phyloP scores from a whole-genome alignment of 306 rosid species.

The Cicer cuneatum region DNA sequence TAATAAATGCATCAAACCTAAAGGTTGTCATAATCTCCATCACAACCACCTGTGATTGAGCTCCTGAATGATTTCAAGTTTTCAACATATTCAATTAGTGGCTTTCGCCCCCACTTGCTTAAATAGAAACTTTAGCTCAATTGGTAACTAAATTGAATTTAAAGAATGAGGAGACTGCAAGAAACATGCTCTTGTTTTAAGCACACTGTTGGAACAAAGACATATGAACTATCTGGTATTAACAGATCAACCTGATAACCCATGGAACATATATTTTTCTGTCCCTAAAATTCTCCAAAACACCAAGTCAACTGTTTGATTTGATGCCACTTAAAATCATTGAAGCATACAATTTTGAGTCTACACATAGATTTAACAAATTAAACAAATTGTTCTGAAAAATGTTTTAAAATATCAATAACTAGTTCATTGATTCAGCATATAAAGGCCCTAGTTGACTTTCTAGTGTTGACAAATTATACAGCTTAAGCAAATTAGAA shows the following conservation, averaged over 20 bases:
- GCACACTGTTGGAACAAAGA: neutral
- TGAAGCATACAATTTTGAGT: neutral
- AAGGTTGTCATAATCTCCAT: slow-evolving; percentile 30
- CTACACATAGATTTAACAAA: neutral
- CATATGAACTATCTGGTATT: neutral
- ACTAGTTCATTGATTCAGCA: neutral
- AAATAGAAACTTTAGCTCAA: slow-evolving; percentile 12
- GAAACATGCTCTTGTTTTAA: slow-evolving; percentile 11
- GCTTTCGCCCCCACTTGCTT: slow-evolving; percentile 16
- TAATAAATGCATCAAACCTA: slow-evolving; percentile 46
- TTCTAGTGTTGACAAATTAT: neutral
- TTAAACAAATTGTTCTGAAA: neutral
- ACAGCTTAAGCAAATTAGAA: neutral
- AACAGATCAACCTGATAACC: neutral
- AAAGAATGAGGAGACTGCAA: slow-evolving; percentile 21
- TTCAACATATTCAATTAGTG: slow-evolving; percentile 21
- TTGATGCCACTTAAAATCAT: neutral
- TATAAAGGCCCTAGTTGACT: neutral
- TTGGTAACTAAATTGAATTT: slow-evolving; percentile 38
- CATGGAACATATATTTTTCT: neutral
- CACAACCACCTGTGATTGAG: slow-evolving; percentile 33
- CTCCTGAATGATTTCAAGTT: slow-evolving; percentile 6
- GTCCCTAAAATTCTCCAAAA: neutral
- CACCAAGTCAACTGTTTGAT: too few relatives aligned
- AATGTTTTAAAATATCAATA: neutral